Base-by-base conservation (phyloP, 2,329 filamentous ascomycete species). In the Aspergillus fischeri region DNA sequence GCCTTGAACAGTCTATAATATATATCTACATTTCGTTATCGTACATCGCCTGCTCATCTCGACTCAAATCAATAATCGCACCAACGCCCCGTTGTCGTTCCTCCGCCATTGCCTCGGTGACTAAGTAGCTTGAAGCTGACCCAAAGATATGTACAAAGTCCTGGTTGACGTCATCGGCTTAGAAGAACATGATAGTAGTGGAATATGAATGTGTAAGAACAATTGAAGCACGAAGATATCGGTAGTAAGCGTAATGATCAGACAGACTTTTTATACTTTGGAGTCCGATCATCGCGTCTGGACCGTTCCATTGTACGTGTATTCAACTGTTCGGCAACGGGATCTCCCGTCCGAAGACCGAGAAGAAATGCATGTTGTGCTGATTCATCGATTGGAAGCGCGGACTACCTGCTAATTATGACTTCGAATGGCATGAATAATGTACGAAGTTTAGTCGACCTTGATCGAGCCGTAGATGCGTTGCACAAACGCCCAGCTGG, bases 401-500 rank as follows among this genome's bases (percentile, higher is more conserved):
- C 42, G 7, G 4, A 45, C 10, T 9, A 45, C 41, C 41, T 24
- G 41, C n/a, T 21, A 21, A 24, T 35, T 35, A 5, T 17, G 32
- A 35, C 32, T 38, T 38, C 14, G 14, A 38, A 38, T 17, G 14
- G 20, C 41, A 20, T 10, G 11, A 42, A 44, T 11, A 21, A 44
- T 4, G n/a, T 20, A 8, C 10, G 8, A 20, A 24, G 44, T 57
- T 76, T 75, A 99, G 73, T 99, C 94, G 63, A 99, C 92, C 81
- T 99, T 99, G 79, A 99, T 96, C n/a, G 92, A 97, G 25, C 86
- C 81, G 75, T 99, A 99, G 60, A 99, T 99, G 74, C 90, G 93
- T 65, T 90, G 86, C 53, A 96, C 89, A 72, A 99, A 99, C 72
- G 89, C 84, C 91, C 92, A 97, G 73, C 91, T 95, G 8, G 94